phyloP scores from a whole-genome alignment of 2,329 filamentous ascomycete species.

The Pseudocercospora vitis region DNA sequence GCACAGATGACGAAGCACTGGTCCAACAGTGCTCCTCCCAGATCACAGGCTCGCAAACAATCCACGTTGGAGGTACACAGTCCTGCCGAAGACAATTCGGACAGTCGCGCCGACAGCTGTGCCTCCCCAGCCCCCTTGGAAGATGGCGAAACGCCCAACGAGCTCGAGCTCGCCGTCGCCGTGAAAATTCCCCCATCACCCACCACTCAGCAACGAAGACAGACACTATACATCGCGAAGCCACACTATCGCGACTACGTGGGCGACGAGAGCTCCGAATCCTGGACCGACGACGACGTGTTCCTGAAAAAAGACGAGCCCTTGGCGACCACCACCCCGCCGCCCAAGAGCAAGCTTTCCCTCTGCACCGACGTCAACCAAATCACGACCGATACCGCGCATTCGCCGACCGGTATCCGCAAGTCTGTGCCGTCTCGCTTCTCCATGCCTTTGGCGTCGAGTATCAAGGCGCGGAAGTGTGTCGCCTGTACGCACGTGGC shows the following conservation, averaged over 20 bases:
- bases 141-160: not conserved
- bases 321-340: too few species aligned
- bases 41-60: not conserved
- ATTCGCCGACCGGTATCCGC: too few species aligned
- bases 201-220: not conserved
- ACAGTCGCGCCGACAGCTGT: not conserved
- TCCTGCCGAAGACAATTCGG: too few species aligned
- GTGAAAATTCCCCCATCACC: not conserved
- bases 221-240: not conserved
- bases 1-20: constrained; percentile 16
- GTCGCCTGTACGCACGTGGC: not conserved
- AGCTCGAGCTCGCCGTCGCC: not conserved
- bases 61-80: not conserved
- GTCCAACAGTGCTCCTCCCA: not conserved
- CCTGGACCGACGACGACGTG: constrained; percentile 29
- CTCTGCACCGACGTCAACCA: too few species aligned
- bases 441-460: not conserved
- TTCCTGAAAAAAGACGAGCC: too few species aligned
- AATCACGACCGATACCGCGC: too few species aligned
- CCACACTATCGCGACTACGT: not conserved
- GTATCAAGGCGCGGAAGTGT: not conserved
- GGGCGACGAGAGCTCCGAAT: constrained; percentile 19
- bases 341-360: too few species aligned
- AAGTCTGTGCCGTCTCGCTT: not conserved
- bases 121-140: not conserved